Conservation (phyloP, 306 rosid species). For the Dalbergia cultrata region DNA sequence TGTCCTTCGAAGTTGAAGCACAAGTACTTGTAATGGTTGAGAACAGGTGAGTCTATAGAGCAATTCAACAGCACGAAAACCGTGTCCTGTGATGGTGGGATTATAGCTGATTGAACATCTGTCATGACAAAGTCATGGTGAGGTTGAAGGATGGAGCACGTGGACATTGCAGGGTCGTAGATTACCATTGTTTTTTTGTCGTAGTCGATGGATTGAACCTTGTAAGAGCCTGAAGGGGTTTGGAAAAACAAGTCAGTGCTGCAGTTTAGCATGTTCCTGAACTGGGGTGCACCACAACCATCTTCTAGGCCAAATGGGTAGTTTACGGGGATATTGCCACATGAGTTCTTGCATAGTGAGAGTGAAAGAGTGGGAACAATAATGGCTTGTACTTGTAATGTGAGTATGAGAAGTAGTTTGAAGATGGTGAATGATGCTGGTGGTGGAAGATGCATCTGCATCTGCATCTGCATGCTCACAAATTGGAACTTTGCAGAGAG, state of each 20-base stretch:
- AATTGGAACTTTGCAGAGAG: background rate
- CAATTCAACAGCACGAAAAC: slow-evolving; percentile 86
- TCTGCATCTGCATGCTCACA: background rate
- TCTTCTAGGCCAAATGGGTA: slow-evolving; percentile 90
- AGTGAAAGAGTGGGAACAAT: slow-evolving; percentile 44
- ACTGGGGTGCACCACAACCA: slow-evolving; percentile 94
- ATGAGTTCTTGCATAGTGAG: slow-evolving; percentile 75
- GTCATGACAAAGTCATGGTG: slow-evolving; percentile 88
- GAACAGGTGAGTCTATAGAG: slow-evolving; percentile 90
- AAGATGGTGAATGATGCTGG: slow-evolving; percentile 38
- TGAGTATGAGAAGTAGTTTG: slow-evolving; percentile 32
- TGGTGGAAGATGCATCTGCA: slow-evolving; percentile 43
- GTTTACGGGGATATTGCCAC: slow-evolving; percentile 73
- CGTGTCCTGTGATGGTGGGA: slow-evolving; percentile 92
- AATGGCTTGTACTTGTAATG: slow-evolving; percentile 43
- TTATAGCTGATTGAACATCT: slow-evolving; percentile 76
- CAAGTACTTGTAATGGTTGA: slow-evolving; percentile 87
- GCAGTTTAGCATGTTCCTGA: slow-evolving; percentile 84
- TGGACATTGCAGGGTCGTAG: slow-evolving; percentile 92
- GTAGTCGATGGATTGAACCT: slow-evolving; percentile 87
- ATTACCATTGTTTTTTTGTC: slow-evolving; percentile 60
- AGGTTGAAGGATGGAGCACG: slow-evolving; percentile 94
- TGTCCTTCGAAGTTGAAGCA: slow-evolving; percentile 92
- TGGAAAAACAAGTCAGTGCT: slow-evolving; percentile 70
- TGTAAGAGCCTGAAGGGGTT: slow-evolving; percentile 89